Evolutionary conservation across 2,329 filamentous ascomycete genomes (phyloP), one percentile per base, ranked within the genome.

Genomic region (Akanthomyces muscarius): DNA sequence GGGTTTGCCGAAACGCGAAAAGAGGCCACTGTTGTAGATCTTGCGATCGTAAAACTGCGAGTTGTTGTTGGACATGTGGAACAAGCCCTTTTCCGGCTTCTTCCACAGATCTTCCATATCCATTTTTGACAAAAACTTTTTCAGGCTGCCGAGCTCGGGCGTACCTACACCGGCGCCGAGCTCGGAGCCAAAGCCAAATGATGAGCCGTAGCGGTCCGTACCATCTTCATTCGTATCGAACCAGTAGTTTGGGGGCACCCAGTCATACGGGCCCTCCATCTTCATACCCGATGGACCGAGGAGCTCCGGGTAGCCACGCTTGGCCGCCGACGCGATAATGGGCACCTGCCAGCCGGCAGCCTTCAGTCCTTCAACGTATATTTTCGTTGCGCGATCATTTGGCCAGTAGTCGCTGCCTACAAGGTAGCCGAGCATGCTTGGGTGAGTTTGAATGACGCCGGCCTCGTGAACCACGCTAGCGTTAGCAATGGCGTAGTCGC

Each of bases 181-280:
- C 71, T 89, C 86, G 0, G 84, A 86, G 0, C 85, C 86, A 64
- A 89, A 88, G 0, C 86, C 86, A 66, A 85, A 87, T 0, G 85
- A 85, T 0, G 83, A 82, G 0, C 86, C 86, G 0, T 81, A 55
- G 68, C 54, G 79, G 71, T 62, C 78, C 71, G 55, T 68, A 8
- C 51, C 69, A 1, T 71, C 69, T 2, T 74, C 72, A 21, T 77
- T 72, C 6, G 69, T 71, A 52, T 81, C 79, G 65, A 82, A 87
- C 85, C 85, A 89, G 72, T 88, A 88, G 65, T 83, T 86, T 0
- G 86, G 86, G 0, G 86, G 83, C 0, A 86, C 83, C 84, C 85
- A 89, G 68, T 88, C 86, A 66, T 89, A 89, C 0, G 86, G 86
- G 0, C 86, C 86, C 0, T 83, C 79, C 86, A 89, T 89, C 68